Evolutionary conservation across 441 rosid genomes (phyloP).

Genomic region (Gossypium schwendimanii): DNA sequence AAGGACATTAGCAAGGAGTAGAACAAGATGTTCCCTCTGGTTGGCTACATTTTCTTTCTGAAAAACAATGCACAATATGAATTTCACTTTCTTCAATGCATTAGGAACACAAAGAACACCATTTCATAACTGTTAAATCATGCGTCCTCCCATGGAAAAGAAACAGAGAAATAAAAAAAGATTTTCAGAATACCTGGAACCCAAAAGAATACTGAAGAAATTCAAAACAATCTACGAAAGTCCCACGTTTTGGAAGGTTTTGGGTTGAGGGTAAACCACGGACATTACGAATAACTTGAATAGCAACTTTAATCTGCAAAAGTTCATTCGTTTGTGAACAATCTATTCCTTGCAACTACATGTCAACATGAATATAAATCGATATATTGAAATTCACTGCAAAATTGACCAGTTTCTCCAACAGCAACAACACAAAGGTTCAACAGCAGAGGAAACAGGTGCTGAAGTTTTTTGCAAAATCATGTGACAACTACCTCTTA

Average conservation of each 20-base stretch:
- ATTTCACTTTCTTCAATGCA: slow-evolving; percentile 1
- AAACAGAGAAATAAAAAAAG: background rate
- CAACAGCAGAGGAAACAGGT: background rate
- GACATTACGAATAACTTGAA: slow-evolving; percentile 58
- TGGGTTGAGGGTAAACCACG: slow-evolving; percentile 56
- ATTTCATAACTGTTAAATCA: slow-evolving; percentile 2
- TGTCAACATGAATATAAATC: background rate
- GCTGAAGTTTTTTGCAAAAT: background rate
- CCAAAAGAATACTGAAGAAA: slow-evolving; percentile 79
- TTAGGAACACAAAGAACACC: slow-evolving; percentile 1
- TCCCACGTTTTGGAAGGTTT: slow-evolving; percentile 44
- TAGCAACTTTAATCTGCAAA: slow-evolving; percentile 76
- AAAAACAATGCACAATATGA: slow-evolving; percentile 11
- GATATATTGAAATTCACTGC: background rate
- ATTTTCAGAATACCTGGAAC: slow-evolving; percentile 60
- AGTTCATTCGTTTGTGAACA: slow-evolving; percentile 22
- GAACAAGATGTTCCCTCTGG: slow-evolving; percentile 90
- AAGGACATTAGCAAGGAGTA: slow-evolving; percentile 72
- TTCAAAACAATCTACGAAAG: slow-evolving; percentile 67
- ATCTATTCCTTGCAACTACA: slow-evolving; percentile 1
- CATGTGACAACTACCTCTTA: background rate
- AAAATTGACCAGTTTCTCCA: slow-evolving; percentile 6
- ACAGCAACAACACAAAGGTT: background rate
- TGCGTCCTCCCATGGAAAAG: slow-evolving; percentile 4
- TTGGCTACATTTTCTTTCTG: slow-evolving; percentile 90